A percentile compares a stretch with the other conserved stretches of the same genome.
phyloP scores from a whole-genome alignment of 805 yeast genomes.

The Myxozyma monticola region DNA sequence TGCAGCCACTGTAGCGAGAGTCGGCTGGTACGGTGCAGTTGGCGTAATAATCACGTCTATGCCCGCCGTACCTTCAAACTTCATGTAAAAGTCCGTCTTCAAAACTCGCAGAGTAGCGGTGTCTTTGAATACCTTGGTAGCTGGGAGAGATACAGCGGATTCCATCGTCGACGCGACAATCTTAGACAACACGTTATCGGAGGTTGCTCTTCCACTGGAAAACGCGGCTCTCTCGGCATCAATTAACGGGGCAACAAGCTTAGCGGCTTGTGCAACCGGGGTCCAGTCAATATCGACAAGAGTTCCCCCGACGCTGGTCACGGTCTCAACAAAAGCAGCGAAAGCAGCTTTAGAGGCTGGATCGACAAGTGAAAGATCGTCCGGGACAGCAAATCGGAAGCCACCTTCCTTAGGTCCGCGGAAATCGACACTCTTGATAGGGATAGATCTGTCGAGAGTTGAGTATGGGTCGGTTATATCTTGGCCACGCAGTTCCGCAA shows the following conservation, averaged over 20 bases:
- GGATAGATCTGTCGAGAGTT: slow-evolving; percentile 19
- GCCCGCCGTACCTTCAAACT: slow-evolving; percentile 24
- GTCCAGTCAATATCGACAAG: slow-evolving; percentile 22
- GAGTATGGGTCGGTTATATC: slow-evolving; percentile 24
- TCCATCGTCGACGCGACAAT: slow-evolving; percentile 2
- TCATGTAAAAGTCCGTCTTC: slow-evolving; percentile 18
- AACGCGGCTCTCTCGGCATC: slow-evolving; percentile 24
- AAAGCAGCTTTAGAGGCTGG: slow-evolving; percentile 11
- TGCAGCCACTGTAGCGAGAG: neutral
- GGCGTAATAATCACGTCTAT: slow-evolving; percentile 26
- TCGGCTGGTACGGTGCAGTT: slow-evolving; percentile 23
- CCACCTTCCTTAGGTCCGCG: slow-evolving; percentile 30
- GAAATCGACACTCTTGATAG: slow-evolving; percentile 27
- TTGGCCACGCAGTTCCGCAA: slow-evolving; percentile 23
- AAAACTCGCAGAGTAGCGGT: slow-evolving; percentile 17
- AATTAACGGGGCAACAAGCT: slow-evolving; percentile 7
- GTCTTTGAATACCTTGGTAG: slow-evolving; percentile 12
- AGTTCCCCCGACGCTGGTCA: slow-evolving; percentile 19
- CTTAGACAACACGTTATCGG: slow-evolving; percentile 5
- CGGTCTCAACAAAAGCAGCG: slow-evolving; percentile 10
- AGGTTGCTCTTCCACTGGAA: neutral
- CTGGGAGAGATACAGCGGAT: slow-evolving; percentile 10
- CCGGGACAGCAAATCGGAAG: slow-evolving; percentile 25
- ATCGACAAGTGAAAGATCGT: slow-evolving; percentile 12
- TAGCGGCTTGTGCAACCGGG: slow-evolving; percentile 5